Evolutionary conservation across 2,329 filamentous ascomycete genomes (phyloP).

Genomic region (Fusarium odoratissimum): DNA sequence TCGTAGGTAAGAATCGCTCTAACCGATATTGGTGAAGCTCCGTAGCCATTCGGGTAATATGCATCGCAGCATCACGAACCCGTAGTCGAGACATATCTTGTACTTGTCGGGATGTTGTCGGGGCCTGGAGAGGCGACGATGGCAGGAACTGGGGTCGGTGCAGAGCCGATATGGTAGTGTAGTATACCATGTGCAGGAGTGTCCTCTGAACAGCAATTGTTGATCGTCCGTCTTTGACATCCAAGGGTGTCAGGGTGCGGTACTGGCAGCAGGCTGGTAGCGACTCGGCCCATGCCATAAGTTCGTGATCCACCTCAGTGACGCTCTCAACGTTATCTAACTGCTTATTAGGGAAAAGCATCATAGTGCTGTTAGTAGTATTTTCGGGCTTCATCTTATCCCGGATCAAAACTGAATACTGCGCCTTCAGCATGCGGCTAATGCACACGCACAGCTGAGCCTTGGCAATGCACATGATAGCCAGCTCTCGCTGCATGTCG

Average conservation of each 20-base stretch:
- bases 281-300: constrained; percentile 80
- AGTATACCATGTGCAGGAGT: constrained; percentile 93
- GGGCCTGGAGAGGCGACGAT: constrained; percentile 67
- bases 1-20: constrained; percentile 85
- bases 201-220: constrained; percentile 78
- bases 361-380: constrained; percentile 82
- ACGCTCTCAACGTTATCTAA: constrained; percentile 86
- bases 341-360: constrained; percentile 90
- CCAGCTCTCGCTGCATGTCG: constrained; percentile 80
- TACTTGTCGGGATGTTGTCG: constrained; percentile 71
- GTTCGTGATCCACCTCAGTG: constrained; percentile 79
- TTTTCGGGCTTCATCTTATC: constrained; percentile 82
- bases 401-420: constrained; percentile 91
- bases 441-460: constrained; percentile 90
- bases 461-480: constrained; percentile 91
- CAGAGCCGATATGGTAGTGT: constrained; percentile 89
- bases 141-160: constrained; percentile 93
- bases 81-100: constrained; percentile 86
- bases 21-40: constrained; percentile 79
- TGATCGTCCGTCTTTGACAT: constrained; percentile 69
- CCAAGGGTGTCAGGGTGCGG: constrained; percentile 63
- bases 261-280: constrained; percentile 80
- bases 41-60: constrained; percentile 86
- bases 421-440: constrained; percentile 87
- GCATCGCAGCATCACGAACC: constrained; percentile 83